Conservation (phyloP, 2,329 filamentous ascomycete genomes). For the Arthroderma uncinatum region DNA sequence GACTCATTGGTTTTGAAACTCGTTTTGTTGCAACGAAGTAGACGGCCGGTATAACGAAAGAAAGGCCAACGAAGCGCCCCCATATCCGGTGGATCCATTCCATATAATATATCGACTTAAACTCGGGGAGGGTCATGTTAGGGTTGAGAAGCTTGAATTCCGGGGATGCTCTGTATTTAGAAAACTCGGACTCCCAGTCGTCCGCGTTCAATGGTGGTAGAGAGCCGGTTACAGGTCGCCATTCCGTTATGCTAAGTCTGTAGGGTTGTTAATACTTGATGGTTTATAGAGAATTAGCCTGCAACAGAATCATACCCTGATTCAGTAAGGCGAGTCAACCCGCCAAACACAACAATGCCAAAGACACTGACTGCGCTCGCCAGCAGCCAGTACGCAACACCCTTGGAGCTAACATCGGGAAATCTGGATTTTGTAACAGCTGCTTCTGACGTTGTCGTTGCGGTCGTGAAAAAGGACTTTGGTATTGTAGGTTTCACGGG, state of each 20-base stretch:
- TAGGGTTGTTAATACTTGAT: constrained; percentile 9
- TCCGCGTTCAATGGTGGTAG: constrained; percentile 65
- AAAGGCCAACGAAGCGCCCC: constrained; percentile 82
- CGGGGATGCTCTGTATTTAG: constrained; percentile 81
- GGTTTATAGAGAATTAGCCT: no score
- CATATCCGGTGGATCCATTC: constrained; percentile 94
- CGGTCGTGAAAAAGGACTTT: constrained; percentile 9
- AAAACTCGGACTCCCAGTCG: constrained; percentile 88
- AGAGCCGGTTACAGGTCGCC: constrained; percentile 89
- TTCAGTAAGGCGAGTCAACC: constrained; percentile 85
- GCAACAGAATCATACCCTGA: constrained; percentile 60
- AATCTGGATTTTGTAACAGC: constrained; percentile 32
- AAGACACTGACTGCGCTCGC: constrained; percentile 89
- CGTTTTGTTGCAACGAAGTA: constrained; percentile 77
- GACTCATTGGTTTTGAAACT: constrained; percentile 67
- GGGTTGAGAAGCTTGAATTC: constrained; percentile 90
- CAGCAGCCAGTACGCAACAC: constrained; percentile 83
- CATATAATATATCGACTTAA: constrained; percentile 99
- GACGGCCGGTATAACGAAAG: constrained; percentile 74
- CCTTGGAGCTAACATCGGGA: constrained; percentile 57
- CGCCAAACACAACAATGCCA: constrained; percentile 91
- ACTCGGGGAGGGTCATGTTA: constrained; percentile 83
- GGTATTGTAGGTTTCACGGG: constrained; percentile 1
- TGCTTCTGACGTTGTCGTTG: constrained; percentile 12
- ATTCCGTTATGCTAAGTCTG: constrained; percentile 96